These are phyloP conservation scores for Gaeumannomyces sp. DNA, from an alignment of 2,329 filamentous ascomycete genomes.

Conservation along the genomic window DNA sequence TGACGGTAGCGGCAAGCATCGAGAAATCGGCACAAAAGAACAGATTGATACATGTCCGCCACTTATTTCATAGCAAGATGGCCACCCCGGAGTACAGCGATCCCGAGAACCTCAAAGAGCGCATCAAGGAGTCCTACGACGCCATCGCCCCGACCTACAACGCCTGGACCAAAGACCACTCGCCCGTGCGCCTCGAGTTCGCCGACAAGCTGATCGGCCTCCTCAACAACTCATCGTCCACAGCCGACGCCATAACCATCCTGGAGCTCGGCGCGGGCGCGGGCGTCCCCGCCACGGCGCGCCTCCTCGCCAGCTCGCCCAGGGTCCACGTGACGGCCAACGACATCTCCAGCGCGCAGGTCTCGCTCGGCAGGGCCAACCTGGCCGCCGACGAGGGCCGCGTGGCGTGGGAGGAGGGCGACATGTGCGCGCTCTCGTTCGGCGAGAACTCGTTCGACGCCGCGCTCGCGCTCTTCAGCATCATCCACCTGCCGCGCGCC, in stretches of 20 bases:
- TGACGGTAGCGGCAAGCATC: background rate
- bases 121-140: slow-evolving; percentile 23
- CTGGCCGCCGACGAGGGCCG: slow-evolving; percentile 19
- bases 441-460: slow-evolving; percentile 34
- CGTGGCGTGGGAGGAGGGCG: slow-evolving; percentile 27
- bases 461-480: slow-evolving; percentile 45
- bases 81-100: background rate
- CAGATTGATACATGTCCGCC: no score
- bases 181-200: slow-evolving; percentile 26
- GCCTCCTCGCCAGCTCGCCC: slow-evolving; percentile 22
- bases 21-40: background rate
- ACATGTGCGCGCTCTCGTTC: slow-evolving; percentile 28
- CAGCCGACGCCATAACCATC: slow-evolving; percentile 16
- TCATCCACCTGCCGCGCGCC: slow-evolving; percentile 46
- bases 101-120: slow-evolving; percentile 29
- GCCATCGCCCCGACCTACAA: slow-evolving; percentile 34
- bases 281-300: slow-evolving; percentile 30
- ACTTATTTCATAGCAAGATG: background rate
- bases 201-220: slow-evolving; percentile 25
- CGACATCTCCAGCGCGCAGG: slow-evolving; percentile 34
- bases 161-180: slow-evolving; percentile 30
- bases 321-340: slow-evolving; percentile 28
- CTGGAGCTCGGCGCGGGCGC: slow-evolving; percentile 38
- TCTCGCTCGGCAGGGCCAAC: slow-evolving; percentile 24
- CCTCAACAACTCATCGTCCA: slow-evolving; percentile 15